A percentile compares a stretch with the other conserved stretches of the same genome.
These are phyloP conservation scores for Eucalyptus erythrocorys DNA, from an alignment of 345 rosid genomes.

Conservation along the genomic window DNA sequence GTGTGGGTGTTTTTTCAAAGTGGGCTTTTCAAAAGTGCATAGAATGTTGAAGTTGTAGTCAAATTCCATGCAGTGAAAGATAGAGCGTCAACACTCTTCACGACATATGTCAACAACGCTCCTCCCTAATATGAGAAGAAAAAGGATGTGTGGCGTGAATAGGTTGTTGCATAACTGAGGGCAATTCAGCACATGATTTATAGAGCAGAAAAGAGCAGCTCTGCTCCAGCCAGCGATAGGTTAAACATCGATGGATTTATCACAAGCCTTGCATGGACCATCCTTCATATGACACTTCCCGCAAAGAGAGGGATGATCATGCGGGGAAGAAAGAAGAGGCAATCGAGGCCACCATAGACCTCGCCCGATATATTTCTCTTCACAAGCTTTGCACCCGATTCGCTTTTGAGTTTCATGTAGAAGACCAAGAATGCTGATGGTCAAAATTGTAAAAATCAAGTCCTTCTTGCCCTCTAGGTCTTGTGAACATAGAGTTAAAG, in stretches of 20 bases:
- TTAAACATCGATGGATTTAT: background rate
- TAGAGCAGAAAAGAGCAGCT: background rate
- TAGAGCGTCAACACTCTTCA: background rate
- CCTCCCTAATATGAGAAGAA: background rate
- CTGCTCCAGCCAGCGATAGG: background rate
- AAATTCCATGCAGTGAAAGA: background rate
- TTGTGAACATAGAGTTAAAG: background rate
- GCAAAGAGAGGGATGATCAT: background rate
- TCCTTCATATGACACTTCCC: background rate
- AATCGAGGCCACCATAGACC: background rate
- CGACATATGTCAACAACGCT: accelerated
- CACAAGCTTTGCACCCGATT: background rate
- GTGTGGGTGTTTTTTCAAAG: background rate
- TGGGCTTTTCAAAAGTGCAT: background rate
- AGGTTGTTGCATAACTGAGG: background rate
- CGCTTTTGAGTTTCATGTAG: background rate
- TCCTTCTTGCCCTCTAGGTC: background rate
- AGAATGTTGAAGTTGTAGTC: background rate
- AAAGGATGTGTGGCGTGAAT: background rate
- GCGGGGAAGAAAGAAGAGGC: background rate
- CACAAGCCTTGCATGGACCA: background rate
- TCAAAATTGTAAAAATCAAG: background rate
- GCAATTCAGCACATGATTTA: background rate
- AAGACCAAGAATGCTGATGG: background rate
- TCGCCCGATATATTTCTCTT: background rate